Evolutionary conservation across 2,329 filamentous ascomycete species (phyloP), one percentile per base, ranked within the genome.

Genomic region (Alternaria brassicae): DNA sequence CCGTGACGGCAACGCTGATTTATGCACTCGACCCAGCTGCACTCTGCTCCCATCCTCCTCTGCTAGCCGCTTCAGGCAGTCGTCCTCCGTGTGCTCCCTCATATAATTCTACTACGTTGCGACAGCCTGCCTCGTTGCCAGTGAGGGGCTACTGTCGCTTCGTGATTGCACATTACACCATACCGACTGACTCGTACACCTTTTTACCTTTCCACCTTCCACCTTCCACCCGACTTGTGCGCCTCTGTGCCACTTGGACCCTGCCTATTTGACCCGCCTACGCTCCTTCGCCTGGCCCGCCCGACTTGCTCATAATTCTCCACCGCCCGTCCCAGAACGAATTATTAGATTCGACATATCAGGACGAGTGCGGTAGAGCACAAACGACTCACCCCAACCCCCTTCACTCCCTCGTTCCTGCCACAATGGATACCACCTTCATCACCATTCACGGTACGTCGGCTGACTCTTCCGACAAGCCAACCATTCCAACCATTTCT

Each of bases 391-490:
- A 39, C 21, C 25, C 39, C 27, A 17, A 21, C 47, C 19, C 37
- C 28, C 4, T 36, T 40, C 3, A 19, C 37, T 23, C 32, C 44
- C 28, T 21, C 27, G 45, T 39, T 49, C 42, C 54, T 47, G 60
- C 58, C 64, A 66, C 58, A 48, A 77, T 77, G 91, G 91, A 93
- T 79, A 90, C 90, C 68, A 95, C 92, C 30, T 96, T 96, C 80
- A 95, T 96, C 81, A 93, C 91, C 68, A 95, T 96, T 74, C 92
- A 95, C 76, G 92, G 92, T 91, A 80, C 81, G 88, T 62, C 56
- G 10, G 50, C 59, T 50, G 41, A 13, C 17, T 13, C 40, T 37
- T 42, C 23, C 34, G 4, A 49, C 62, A 70, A 51, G 55, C 15
- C 15, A n/a, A n/a, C n/a, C n/a, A n/a, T n/a, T n/a, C n/a, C n/a